phyloP scores from a whole-genome alignment of 352 stramenopile genomes.

The Globisporangium spiculum region DNA sequence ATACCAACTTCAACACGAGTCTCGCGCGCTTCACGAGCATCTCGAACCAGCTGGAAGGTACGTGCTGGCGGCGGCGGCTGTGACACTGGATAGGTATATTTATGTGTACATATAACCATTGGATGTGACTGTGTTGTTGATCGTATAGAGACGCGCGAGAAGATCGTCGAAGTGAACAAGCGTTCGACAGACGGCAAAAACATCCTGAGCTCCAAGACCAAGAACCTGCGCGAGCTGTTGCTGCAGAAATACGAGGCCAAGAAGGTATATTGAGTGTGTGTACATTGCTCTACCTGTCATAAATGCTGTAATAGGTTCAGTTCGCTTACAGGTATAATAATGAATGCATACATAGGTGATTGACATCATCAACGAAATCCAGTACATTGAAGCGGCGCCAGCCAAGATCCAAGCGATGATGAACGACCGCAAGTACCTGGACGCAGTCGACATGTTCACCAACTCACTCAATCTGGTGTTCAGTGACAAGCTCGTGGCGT shows the following conservation, averaged over 20 bases:
- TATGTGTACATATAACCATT: neutral
- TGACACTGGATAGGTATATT: neutral
- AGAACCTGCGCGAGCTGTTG: conserved; percentile 74
- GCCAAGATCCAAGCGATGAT: conserved; percentile 61
- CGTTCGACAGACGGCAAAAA: conserved; percentile 71
- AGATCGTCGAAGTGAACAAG: conserved; percentile 67
- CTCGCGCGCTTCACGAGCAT: conserved; percentile 76
- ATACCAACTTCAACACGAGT: conserved; percentile 83
- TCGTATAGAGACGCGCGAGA: conserved; percentile 56
- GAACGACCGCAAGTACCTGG: conserved; percentile 48
- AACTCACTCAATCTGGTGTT: conserved; percentile 79
- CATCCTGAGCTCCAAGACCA: conserved; percentile 82
- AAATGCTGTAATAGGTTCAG: neutral
- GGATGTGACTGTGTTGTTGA: neutral
- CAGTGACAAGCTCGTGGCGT: conserved; percentile 73
- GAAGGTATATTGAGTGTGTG: conserved; percentile 35
- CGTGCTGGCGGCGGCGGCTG: neutral
- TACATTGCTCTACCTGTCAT: neutral
- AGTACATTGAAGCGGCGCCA: conserved; percentile 74
- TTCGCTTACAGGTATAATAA: neutral
- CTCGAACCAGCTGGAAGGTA: conserved; percentile 76
- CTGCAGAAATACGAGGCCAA: conserved; percentile 83
- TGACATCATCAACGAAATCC: conserved; percentile 82
- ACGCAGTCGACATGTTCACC: conserved; percentile 70
- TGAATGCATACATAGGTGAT: conserved; percentile 38